Evolutionary conservation across 2,329 filamentous ascomycete genomes (phyloP), one percentile per base, ranked within the genome.

Genomic region (Aspergillus brasiliensis): DNA sequence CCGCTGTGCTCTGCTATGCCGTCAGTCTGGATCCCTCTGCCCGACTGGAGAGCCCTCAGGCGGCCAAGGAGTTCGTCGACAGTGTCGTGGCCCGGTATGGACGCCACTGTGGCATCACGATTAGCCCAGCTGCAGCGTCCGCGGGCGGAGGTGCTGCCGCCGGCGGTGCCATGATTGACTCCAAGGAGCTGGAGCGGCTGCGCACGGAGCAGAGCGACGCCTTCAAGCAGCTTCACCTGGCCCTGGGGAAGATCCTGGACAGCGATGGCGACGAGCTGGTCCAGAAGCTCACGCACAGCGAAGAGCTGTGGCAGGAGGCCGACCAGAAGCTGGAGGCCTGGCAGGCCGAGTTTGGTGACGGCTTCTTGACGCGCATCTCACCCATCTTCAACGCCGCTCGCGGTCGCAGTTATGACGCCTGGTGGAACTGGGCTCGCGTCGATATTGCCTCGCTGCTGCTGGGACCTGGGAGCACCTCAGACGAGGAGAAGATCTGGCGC

Each of bases 381-480:
- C 56, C 56, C 42, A 28, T 48, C 27, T 57, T 57, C 25, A 23
- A 57, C 19, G 6, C 17, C 11, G 34, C 25, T 2, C 38, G 34
- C 11, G 13, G 28, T 11, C 56, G 56, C 15, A 23, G 25, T 34
- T 57, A 52, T 27, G 46, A 49, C 7, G 46, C 49, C 37, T 57
- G 56, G 56, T 57, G 56, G 56, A 57, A 57, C 31, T 19, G 46
- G 21, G 56, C 56, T 13, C 47, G 56, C 21, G 37, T 44, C 8
- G 56, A 57, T 17, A 48, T 57, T 10, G 11, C 51, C 17, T 8
- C 37, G 5, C 3, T 51, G 23, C 44, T 47, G 44, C 21, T 47
- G 6, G 23, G 17, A 15, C 44, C 44, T n/a, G 23, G 23, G 13
- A 23, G 21, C 11, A 8, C 44, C 19, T 2, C 44, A 5, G 5